Conservation (phyloP, 257 asterid species). For the Datura wrightii region DNA sequence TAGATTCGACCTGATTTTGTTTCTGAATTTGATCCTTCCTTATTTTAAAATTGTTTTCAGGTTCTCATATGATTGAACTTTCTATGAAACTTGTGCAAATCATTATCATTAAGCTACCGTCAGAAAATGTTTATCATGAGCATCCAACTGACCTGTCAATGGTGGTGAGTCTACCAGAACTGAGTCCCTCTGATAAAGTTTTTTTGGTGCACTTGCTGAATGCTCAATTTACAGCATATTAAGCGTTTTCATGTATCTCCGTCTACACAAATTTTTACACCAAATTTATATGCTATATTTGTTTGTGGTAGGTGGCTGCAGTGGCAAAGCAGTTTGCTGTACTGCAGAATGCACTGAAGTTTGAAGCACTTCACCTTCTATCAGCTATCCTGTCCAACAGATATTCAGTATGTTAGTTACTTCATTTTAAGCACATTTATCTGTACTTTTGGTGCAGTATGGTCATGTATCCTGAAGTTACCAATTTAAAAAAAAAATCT, state of each 20-base stretch:
- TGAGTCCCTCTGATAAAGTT: background rate
- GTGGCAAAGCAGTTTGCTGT: conserved; percentile 77
- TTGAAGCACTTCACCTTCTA: conserved; percentile 85
- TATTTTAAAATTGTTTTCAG: conserved; percentile 44
- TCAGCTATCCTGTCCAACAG: conserved; percentile 67
- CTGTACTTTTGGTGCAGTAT: conserved; percentile 4
- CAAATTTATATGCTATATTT: background rate
- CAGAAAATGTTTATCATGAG: conserved; percentile 52
- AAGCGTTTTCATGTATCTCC: background rate
- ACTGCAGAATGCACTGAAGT: conserved; percentile 78
- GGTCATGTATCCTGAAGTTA: background rate
- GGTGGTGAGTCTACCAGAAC: conserved; percentile 56
- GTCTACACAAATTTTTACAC: background rate
- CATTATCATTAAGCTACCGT: conserved; percentile 68
- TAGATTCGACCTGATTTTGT: conserved; percentile 25
- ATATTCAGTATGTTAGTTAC: conserved; percentile 59
- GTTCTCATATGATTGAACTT: conserved; percentile 66
- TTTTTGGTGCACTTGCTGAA: conserved; percentile 34
- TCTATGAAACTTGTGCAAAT: conserved; percentile 73
- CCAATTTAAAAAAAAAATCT: too few relatives aligned
- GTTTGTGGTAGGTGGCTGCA: conserved; percentile 71
- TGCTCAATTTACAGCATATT: conserved; percentile 12
- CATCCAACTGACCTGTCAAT: conserved; percentile 67
- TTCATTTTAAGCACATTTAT: conserved; percentile 15
- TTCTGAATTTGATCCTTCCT: background rate